Conservation (phyloP, 2,329 filamentous ascomycete species). For the Colletotrichum endophyticum region DNA sequence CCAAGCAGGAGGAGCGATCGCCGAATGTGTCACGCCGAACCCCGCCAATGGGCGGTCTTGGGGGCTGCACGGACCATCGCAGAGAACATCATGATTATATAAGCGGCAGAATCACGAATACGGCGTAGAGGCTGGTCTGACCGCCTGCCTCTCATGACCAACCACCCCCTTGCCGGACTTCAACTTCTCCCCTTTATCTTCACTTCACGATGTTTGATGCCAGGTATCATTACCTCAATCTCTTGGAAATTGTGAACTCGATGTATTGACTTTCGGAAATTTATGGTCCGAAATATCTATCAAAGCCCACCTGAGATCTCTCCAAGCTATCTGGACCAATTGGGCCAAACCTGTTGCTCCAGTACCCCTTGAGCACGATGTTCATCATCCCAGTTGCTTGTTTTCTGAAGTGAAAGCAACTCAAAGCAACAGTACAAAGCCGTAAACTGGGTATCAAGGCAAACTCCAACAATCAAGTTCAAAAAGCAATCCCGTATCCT, state of each 20-base stretch:
- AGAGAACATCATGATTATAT: background rate
- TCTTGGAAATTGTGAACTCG: background rate
- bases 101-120: background rate
- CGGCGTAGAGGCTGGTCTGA: background rate
- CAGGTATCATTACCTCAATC: background rate
- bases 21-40: background rate
- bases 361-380: background rate
- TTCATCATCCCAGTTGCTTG: background rate
- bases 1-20: background rate
- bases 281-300: background rate
- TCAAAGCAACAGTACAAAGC: background rate
- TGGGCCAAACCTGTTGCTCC: background rate
- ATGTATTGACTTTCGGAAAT: background rate
- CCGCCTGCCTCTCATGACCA: background rate
- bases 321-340: background rate
- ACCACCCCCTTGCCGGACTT: background rate
- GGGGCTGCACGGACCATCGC: background rate
- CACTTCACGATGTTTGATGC: background rate
- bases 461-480: background rate
- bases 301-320: background rate
- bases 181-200: background rate
- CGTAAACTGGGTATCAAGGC: background rate
- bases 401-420: background rate
- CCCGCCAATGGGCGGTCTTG: background rate
- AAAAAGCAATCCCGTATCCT: background rate